phyloP scores from a whole-genome alignment of 169 alveolate species.

The Eimeria necatrix region DNA sequence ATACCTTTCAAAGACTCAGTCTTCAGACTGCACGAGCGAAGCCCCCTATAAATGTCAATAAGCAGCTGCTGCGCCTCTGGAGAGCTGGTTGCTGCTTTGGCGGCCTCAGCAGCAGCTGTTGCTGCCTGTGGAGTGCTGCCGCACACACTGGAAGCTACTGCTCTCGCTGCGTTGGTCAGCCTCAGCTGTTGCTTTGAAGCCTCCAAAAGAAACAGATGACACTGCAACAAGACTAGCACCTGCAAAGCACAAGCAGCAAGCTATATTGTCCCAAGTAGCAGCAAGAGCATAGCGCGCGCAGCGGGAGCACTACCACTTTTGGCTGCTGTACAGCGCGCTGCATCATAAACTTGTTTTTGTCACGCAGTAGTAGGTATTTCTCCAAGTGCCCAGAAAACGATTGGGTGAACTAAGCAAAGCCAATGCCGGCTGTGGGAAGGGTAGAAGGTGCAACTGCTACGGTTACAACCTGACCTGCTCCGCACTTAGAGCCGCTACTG shows the following conservation, averaged over 20 bases:
- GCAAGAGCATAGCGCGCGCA: background rate
- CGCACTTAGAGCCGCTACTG: conserved; percentile 9
- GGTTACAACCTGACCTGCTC: conserved; percentile 35
- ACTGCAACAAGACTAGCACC: conserved; percentile 52
- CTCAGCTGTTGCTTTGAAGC: conserved; percentile 29
- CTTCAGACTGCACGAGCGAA: conserved; percentile 37
- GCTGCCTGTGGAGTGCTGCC: conserved; percentile 45
- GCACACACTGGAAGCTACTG: background rate
- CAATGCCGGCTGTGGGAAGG: background rate
- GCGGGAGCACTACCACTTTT: background rate
- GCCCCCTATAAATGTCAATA: background rate
- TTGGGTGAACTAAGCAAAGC: too few relatives aligned
- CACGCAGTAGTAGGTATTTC: too few relatives aligned
- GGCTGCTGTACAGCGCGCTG: background rate
- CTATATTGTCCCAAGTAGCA: background rate
- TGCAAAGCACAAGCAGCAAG: conserved; percentile 37
- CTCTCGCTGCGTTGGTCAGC: background rate
- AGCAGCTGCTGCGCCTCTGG: conserved; percentile 30
- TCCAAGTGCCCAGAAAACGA: too few relatives aligned
- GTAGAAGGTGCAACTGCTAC: background rate
- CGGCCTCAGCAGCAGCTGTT: conserved; percentile 28
- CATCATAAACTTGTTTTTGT: background rate
- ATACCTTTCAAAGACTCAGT: conserved; percentile 47
- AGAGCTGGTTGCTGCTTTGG: conserved; percentile 44
- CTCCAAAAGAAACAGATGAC: conserved; percentile 30